A percentile compares a stretch with the other conserved stretches of the same genome.
Conservation (phyloP, 2,329 filamentous ascomycete genomes). For the Aspergillus tamarii region DNA sequence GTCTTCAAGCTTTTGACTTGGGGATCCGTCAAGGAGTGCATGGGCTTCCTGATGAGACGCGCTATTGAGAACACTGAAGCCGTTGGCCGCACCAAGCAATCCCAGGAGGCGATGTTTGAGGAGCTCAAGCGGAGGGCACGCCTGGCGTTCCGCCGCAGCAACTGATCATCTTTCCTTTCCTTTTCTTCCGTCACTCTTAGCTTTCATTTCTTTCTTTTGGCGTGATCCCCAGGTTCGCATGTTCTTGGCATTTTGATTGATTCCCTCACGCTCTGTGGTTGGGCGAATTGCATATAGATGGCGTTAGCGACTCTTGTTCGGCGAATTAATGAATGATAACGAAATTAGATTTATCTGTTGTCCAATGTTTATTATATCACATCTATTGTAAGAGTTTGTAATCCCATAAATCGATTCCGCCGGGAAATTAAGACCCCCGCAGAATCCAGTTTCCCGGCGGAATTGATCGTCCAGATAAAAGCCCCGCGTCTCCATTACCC, state of each 20-base stretch:
- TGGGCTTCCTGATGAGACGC: constrained; percentile 64
- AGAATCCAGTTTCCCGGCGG: background rate
- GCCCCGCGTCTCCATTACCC: background rate
- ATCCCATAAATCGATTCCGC: background rate
- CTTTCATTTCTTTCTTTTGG: constrained; percentile 8
- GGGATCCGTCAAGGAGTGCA: constrained; percentile 62
- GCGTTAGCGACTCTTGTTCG: constrained; percentile 21
- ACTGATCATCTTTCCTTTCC: constrained; percentile 18
- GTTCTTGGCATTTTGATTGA: constrained; percentile 19
- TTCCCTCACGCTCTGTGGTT: constrained; percentile 22
- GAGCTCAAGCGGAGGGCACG: constrained; percentile 40
- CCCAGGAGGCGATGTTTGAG: constrained; percentile 40
- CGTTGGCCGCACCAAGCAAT: constrained; percentile 55
- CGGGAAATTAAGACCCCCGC: background rate
- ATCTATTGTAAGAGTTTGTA: background rate
- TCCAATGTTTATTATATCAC: background rate
- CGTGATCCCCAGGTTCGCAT: constrained; percentile 9
- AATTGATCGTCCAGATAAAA: background rate
- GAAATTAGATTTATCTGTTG: constrained; percentile 7
- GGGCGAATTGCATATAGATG: constrained; percentile 32
- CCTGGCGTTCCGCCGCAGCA: constrained; percentile 25
- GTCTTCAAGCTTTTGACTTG: constrained; percentile 64
- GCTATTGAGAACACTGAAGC: constrained; percentile 75
- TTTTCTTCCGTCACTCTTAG: constrained; percentile 8
- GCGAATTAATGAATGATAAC: constrained; percentile 23